Base-by-base conservation (phyloP, 1,284 basidiomycete genomes). In the Thecaphora frezii region DNA sequence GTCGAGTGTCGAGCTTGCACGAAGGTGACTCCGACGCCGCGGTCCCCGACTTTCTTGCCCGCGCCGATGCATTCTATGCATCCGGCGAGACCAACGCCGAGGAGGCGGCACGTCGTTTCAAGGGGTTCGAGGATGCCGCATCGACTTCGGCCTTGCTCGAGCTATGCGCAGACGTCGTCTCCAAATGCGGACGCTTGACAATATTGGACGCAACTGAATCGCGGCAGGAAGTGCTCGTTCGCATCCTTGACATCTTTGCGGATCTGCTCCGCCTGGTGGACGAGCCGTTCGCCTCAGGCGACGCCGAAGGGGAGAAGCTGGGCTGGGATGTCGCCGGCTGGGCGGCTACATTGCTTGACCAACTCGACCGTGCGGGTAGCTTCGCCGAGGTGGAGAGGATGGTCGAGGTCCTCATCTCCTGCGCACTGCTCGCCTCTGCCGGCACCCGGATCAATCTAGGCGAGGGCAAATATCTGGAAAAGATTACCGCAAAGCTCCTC, bases 401-500 rank as follows among this genome's bases (percentile, higher is more conserved):
- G 40, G 52, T 66, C 52, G 59, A 58, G 16, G 63, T 61, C 13
- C 45, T 73, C 13, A 51, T 73, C 51, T 66, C 66, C 1, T 68
- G 59, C 47, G 69, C 65, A 3, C 46, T 73, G 12, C 33, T 36
- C 33, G 4, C 33, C 33, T 36, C 33, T 18, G 33, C 33, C 16
- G 30, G 42, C 13, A 36, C 36, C 0, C 54, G 60, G 2, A 40
- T 67, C 41, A 40, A 44, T 13, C 58, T 73, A 24, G 58, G 65
- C 41, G 30, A 53, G 21, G 55, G 51, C 2, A 36, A 44, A 2
- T 45, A 53, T 21, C 41, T 69, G 14, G 54, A 65, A n/a, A 48
- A 54, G 36, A 58, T 67, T 36, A 54, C 57, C 12, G 44, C 50
- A 8, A 51, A 90, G 84, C 83, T 97, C 1, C 83, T 97, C 57